These are phyloP conservation scores for Dactylorhiza incarnata DNA, from an alignment of 106 monocot genomes.

Conservation along the genomic window DNA sequence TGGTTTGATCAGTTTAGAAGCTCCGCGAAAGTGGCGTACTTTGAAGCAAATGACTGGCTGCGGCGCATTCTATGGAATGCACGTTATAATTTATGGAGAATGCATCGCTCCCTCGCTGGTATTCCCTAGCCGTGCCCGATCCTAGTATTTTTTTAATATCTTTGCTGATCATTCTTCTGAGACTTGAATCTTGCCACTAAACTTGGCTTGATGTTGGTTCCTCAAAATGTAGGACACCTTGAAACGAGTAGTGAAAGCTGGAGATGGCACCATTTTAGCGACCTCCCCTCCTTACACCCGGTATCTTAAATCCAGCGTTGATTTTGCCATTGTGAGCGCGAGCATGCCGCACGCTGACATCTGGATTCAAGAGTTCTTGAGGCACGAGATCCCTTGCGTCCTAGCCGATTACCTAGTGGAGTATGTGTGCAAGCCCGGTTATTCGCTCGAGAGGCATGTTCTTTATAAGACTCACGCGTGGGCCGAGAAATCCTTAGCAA, in stretches of 20 bases:
- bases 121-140: not conserved
- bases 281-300: conserved; percentile 91
- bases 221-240: conserved; percentile 47
- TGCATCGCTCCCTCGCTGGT: conserved; percentile 86
- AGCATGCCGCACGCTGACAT: conserved; percentile 45
- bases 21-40: conserved; percentile 83
- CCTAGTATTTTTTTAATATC: not conserved
- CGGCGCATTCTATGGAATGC: conserved; percentile 77
- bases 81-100: conserved; percentile 79
- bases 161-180: not conserved
- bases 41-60: conserved; percentile 70
- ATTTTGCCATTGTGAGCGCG: conserved; percentile 58
- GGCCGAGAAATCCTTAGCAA: conserved; percentile 52
- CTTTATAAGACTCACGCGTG: conserved; percentile 53
- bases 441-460: conserved; percentile 59
- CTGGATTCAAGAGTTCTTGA: conserved; percentile 82
- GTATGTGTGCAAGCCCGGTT: conserved; percentile 59
- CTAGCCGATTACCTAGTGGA: conserved; percentile 70
- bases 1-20: conserved; percentile 71
- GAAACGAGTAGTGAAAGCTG: conserved; percentile 73
- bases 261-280: conserved; percentile 75
- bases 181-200: not conserved
- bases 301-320: conserved; percentile 43
- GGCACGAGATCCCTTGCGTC: conserved; percentile 68
- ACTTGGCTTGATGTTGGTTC: not conserved